Base-by-base conservation (phyloP, 225 moss, liverwort and hornwort species). In the Pseudoscleropodium purum region DNA sequence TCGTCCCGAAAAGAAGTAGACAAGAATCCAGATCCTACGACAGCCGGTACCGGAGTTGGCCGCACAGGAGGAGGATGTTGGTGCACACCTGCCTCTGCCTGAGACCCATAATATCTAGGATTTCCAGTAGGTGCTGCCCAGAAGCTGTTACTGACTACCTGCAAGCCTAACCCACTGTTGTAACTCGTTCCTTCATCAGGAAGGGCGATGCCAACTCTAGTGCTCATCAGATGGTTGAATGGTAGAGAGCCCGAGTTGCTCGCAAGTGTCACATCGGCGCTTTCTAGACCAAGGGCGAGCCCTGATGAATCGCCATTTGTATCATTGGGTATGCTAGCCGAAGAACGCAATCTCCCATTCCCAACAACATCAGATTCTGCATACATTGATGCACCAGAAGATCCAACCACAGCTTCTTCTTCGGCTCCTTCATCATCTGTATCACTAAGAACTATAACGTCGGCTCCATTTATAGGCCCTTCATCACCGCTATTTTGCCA, bases 351-450 rank as follows among this genome's bases (percentile, higher is more conserved):
- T 59, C 89, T 92, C 67, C 91, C 92, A 88, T 93, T 92, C 63
- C 94, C 93, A 85, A 93, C 78, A 82, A 94, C 89, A 82, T 97
- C 96, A 52, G 96, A 94, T 86, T 94, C 94, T 41, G 77, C 89
- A 88, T 94, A 94, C 89, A 92, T 93, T 62, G 96, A 95, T 75
- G 95, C 95, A 85, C 95, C 96, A 70, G 95, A 94, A 43, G 96
- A 94, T 47, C 94, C 95, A 74, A 97, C 90, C 57, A 96, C 88
- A 82, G 96, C 90, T 89, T 96, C 92, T 87, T 91, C 91, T 70
- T 95, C 97, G 39, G 92, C 96, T 64, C 95, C 97, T 70, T 97
- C 99, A 84, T 99, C 99, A 73, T 96, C 95, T 85, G 97, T 97
- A 91, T 97, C 97, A 61, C 97, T 91, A 26, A 99, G 90, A 86